Percentiles rank a stretch among this genome's conserved stretches.
Conservation (phyloP, 2,329 filamentous ascomycete genomes). For the Fusarium stilboides region DNA sequence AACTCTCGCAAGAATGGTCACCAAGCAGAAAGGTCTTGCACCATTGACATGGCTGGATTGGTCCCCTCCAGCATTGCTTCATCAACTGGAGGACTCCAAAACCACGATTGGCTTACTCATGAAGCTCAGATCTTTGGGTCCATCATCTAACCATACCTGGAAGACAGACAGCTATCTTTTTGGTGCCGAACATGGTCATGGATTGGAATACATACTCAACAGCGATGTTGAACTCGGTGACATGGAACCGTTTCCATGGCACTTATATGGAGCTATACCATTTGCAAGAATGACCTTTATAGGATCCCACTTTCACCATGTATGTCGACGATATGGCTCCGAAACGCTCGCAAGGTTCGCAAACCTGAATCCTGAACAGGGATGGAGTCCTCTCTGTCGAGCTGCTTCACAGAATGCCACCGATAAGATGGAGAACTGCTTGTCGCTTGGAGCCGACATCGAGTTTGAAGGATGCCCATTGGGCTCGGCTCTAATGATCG, state of each 20-base stretch:
- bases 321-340: not conserved
- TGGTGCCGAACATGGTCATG: too few relatives aligned
- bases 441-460: not conserved
- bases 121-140: too few relatives aligned
- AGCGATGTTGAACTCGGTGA: not conserved
- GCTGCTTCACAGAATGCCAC: not conserved
- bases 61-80: too few relatives aligned
- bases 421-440: not conserved
- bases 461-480: not conserved
- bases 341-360: not conserved
- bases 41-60: too few relatives aligned
- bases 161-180: too few relatives aligned
- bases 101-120: too few relatives aligned
- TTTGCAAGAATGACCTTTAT: not conserved
- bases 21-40: too few relatives aligned
- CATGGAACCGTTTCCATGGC: not conserved
- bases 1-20: too few relatives aligned
- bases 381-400: not conserved
- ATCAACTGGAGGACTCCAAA: too few relatives aligned
- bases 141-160: too few relatives aligned
- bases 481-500: not conserved
- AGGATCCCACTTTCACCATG: fast-evolving
- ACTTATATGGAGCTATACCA: fast-evolving
- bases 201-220: too few relatives aligned
- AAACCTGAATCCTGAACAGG: not conserved